A percentile compares a stretch with the other conserved stretches of the same genome.
Evolutionary conservation across 73 alveolate genomes (phyloP).

Genomic region (Paramecium bursaria): DNA sequence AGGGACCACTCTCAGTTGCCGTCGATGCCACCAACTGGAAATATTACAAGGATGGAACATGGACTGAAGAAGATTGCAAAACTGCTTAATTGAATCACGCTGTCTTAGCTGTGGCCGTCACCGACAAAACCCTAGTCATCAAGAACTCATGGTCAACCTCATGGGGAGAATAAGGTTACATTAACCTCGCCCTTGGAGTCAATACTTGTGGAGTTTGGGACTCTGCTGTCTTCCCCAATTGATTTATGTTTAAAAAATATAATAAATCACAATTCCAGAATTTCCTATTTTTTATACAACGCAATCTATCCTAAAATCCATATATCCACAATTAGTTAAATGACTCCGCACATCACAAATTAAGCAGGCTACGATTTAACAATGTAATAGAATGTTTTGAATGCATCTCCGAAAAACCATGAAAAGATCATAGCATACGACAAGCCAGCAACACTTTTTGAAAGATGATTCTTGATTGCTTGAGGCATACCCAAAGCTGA

Average conservation of each 20-base stretch:
- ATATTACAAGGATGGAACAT: not conserved
- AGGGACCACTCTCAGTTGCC: conserved; percentile 73
- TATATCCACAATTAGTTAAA: conserved; percentile 18
- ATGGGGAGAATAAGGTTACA: conserved; percentile 78
- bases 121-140: conserved; percentile 35
- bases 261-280: conserved; percentile 27
- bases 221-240: conserved; percentile 48
- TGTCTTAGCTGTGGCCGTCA: conserved; percentile 61
- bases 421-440: conserved; percentile 38
- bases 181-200: conserved; percentile 68
- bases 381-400: conserved; percentile 21
- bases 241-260: too few species aligned
- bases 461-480: conserved; percentile 14
- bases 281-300: not conserved
- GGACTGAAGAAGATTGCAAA: conserved; percentile 17
- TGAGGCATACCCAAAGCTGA: conserved; percentile 20
- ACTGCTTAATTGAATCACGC: conserved; percentile 52
- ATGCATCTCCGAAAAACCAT: conserved; percentile 47
- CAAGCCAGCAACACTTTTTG: conserved; percentile 25
- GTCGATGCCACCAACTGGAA: conserved; percentile 76
- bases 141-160: conserved; percentile 78
- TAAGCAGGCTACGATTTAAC: conserved; percentile 18
- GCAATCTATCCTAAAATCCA: conserved; percentile 26
- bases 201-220: conserved; percentile 72
- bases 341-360: conserved; percentile 55